Percentiles rank a stretch among this genome's conserved stretches.
phyloP scores from a whole-genome alignment of 1,284 basidiomycete species.

The Boletellus sp. region DNA sequence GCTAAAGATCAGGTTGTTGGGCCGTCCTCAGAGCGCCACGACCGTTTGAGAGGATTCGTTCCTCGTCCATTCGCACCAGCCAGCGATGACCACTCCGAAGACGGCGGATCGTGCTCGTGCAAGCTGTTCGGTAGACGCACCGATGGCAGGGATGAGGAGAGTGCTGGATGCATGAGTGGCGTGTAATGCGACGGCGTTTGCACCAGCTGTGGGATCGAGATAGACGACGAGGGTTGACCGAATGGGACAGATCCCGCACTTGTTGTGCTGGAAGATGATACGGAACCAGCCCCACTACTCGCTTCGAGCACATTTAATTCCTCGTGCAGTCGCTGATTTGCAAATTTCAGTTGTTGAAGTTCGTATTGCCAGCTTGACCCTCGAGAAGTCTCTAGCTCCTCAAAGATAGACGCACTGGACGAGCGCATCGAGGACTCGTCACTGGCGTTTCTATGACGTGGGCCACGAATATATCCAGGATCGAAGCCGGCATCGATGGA shows the following conservation, averaged over 20 bases:
- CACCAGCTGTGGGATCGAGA: not conserved
- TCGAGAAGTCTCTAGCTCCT: conserved; percentile 63
- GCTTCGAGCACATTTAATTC: conserved; percentile 60
- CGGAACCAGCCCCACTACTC: not conserved
- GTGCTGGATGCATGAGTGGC: conserved; percentile 5
- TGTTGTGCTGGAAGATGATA: not conserved
- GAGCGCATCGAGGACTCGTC: conserved; percentile 27
- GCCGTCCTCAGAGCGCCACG: conserved; percentile 26
- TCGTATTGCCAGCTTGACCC: conserved; percentile 90
- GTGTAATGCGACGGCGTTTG: conserved; percentile 8
- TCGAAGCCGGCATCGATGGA: not conserved
- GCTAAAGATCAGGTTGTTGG: conserved; percentile 12
- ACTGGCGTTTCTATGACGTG: not conserved
- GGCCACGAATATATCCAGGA: not conserved
- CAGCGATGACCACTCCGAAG: conserved; percentile 31
- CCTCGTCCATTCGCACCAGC: conserved; percentile 27
- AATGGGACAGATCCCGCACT: not conserved
- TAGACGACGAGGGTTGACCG: conserved; percentile 1
- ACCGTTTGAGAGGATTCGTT: conserved; percentile 23
- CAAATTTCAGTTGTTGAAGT: conserved; percentile 77
- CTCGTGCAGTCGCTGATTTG: conserved; percentile 69
- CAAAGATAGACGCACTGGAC: conserved; percentile 56
- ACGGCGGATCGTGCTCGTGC: conserved; percentile 21
- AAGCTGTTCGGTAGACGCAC: conserved; percentile 9
- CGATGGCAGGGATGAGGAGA: conserved; percentile 1